These are phyloP conservation scores for Phytopythium kandeliae DNA, from an alignment of 352 stramenopile genomes.

Conservation along the genomic window DNA sequence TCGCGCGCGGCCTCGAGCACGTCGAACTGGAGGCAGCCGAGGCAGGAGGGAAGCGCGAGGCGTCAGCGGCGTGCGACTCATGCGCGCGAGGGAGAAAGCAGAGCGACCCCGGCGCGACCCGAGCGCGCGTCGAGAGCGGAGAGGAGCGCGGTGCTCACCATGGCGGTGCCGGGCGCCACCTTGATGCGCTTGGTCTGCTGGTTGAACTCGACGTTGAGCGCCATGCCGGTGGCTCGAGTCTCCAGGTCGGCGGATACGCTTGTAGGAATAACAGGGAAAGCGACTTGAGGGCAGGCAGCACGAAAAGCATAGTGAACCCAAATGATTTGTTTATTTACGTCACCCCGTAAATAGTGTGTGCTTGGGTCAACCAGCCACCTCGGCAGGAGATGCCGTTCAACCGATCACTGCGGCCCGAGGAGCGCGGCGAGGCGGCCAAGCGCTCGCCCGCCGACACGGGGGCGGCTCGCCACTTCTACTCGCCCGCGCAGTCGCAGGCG, in stretches of 20 bases:
- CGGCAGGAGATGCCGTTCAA: slow-evolving; percentile 43
- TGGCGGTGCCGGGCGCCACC: slow-evolving; percentile 64
- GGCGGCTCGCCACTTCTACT: slow-evolving; percentile 56
- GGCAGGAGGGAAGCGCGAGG: too few relatives aligned
- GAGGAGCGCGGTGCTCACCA: slow-evolving; percentile 30
- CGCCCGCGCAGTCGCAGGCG: slow-evolving; percentile 39
- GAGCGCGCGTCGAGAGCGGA: too few relatives aligned
- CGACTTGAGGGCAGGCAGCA: too few relatives aligned
- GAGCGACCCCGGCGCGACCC: too few relatives aligned
- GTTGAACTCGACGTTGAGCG: slow-evolving; percentile 70
- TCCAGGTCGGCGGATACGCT: too few relatives aligned
- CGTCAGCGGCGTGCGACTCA: too few relatives aligned
- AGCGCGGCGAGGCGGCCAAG: slow-evolving; percentile 22
- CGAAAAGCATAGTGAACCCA: too few relatives aligned
- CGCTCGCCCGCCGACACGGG: slow-evolving; percentile 20
- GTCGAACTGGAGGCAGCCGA: too few relatives aligned
- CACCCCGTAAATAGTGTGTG: too few relatives aligned
- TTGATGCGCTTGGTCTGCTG: slow-evolving; percentile 69
- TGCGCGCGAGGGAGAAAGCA: slow-evolving; percentile 1
- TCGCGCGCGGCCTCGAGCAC: slow-evolving; percentile 55
- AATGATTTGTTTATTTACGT: too few relatives aligned
- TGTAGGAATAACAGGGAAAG: too few relatives aligned
- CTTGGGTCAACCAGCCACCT: too few relatives aligned
- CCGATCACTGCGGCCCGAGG: slow-evolving; percentile 29
- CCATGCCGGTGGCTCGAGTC: slow-evolving; percentile 23